Evolutionary conservation across 73 alveolate species (phyloP), one percentile per base, ranked within the genome.

Genomic region (Paramecium biaurelia): DNA sequence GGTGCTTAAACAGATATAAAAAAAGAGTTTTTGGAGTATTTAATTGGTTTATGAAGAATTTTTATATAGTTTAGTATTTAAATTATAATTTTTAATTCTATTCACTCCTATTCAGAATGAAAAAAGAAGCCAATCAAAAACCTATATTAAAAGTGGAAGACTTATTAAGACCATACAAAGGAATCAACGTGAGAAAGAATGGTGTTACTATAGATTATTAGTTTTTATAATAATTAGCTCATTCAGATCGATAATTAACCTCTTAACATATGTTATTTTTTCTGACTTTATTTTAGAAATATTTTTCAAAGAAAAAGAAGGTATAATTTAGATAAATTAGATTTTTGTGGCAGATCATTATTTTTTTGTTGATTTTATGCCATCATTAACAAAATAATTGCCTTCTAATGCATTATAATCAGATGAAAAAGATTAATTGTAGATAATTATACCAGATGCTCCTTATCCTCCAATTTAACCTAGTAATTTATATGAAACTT

Each of bases 331-430:
- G 1, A 8, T 63, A 63, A 24, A 30, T 32, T 23, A 63, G 84
- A 63, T 63, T 12, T 63, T 26, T 30, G 28, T 63, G 10, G 84
- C 84, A 2, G 84, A 63, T 63, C 28, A 14, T 30, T 63, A 63
- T 24, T 63, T 63, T 63, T 63, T 63, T 63, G 84, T 63, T 63
- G 84, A 63, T 30, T 63, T 12, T 63, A 63, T 63, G 49, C 84
- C 84, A 4, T 63, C 0, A 63, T 32, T 63, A 5, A 63, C 84
- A 0, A 63, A 30, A 63, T 24, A 63, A 63, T 63, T 63, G 7
- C 10, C 68, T 18, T 18, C 68, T 18, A 53, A 53, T 53, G 32
- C 18, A 0, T 18, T 53, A 0, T n/a, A 53, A 53, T 4, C 2
- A 18, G 5, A 53, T 0, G 68, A 53, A 4, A 53, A 53, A 21